These are phyloP conservation scores for Dryadomyces sulphureus DNA, from an alignment of 2,329 filamentous ascomycete species.

Conservation along the genomic window DNA sequence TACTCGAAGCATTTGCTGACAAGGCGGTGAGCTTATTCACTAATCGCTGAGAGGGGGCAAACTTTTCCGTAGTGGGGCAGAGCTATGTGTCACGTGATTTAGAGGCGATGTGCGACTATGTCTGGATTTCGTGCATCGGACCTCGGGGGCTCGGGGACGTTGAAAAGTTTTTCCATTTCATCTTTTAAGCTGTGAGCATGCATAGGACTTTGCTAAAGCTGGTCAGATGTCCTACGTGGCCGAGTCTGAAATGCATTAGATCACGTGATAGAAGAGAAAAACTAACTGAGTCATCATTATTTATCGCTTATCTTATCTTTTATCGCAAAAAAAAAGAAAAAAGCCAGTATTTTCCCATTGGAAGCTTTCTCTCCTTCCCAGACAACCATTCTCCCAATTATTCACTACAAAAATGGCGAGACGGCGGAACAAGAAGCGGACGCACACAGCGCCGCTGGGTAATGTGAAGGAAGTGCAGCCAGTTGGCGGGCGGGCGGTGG, in stretches of 20 bases:
- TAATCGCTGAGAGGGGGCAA: neutral
- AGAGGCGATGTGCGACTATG: neutral
- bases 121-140: neutral
- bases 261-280: neutral
- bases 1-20: too few relatives aligned
- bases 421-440: constrained; percentile 74
- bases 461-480: constrained; percentile 22
- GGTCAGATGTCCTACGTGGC: too few relatives aligned
- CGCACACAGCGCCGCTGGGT: constrained; percentile 55
- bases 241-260: neutral
- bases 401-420: constrained; percentile 48
- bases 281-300: neutral
- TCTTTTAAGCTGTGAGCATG: too few relatives aligned
- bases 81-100: neutral
- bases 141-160: too few relatives aligned
- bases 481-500: constrained; percentile 44
- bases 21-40: neutral
- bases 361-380: neutral
- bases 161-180: too few relatives aligned
- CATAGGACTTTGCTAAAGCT: too few relatives aligned
- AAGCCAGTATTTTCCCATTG: neutral
- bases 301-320: neutral
- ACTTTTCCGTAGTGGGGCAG: constrained; percentile 4
- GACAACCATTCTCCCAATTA: too few relatives aligned
- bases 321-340: neutral